Evolutionary conservation across 306 rosid genomes (phyloP).

Genomic region (Spatholobus suberectus): DNA sequence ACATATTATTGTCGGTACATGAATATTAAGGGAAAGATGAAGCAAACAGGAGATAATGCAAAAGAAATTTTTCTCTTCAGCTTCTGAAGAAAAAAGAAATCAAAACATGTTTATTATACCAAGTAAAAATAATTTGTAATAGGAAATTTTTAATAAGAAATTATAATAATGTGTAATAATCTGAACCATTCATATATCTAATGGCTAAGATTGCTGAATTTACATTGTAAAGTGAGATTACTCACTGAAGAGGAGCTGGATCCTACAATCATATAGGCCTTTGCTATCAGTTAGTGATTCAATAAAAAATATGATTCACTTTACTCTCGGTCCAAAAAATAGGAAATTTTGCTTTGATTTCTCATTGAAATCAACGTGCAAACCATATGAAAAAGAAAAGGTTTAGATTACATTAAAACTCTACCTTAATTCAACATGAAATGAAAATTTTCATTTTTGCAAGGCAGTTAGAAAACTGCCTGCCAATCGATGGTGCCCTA

Average conservation of each 20-base stretch:
- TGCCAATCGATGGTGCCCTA: background rate
- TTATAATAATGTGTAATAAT: too few relatives aligned
- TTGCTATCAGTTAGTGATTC: background rate
- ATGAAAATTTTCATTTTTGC: background rate
- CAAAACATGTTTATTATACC: background rate
- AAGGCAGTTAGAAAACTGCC: background rate
- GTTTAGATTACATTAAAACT: background rate
- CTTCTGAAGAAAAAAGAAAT: conserved; percentile 33
- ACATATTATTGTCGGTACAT: background rate
- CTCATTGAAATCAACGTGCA: background rate
- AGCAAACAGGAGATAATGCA: background rate
- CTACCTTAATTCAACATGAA: background rate
- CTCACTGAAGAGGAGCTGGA: too few relatives aligned
- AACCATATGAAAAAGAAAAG: background rate
- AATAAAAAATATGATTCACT: background rate
- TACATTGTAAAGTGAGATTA: too few relatives aligned
- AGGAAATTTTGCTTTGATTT: background rate
- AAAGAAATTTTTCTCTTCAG: background rate
- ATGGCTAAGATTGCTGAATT: too few relatives aligned
- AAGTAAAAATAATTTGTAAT: too few relatives aligned
- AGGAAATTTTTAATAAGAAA: too few relatives aligned
- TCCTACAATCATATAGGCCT: too few relatives aligned
- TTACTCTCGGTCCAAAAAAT: background rate
- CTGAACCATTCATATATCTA: too few relatives aligned
- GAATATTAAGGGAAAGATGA: background rate